Base-by-base conservation (phyloP, 768 basidiomycete species). In the Russula vinacea region DNA sequence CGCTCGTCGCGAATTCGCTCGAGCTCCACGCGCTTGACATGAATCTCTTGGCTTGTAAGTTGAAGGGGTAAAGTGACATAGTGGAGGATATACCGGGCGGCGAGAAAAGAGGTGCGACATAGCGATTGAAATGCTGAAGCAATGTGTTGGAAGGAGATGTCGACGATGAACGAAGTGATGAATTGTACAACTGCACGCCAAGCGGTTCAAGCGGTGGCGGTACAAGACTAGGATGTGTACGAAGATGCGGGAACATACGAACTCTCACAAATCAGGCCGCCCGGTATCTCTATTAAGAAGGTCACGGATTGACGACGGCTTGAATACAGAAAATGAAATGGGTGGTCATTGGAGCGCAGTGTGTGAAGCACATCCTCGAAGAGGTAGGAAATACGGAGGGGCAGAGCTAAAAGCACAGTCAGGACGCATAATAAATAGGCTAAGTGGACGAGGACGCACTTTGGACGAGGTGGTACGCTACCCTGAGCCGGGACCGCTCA, bases 401-500 rank as follows among this genome's bases (percentile, higher is more conserved):
- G 64, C 9, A 72, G 61, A 33, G 60, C 58, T 59, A 17, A 11
- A 57, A 42, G 26, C 24, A 61, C 8, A 11, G 45, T 50, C 14
- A 24, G 22, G 50, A 37, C 26, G 33, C 50, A 19, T 17, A 17
- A 55, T 40, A 32, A 60, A 24, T 14, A 17, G 13, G 14, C n/a
- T 19, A 17, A 55, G 11, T 24, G 37, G 17, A 52, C 24, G 51
- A 49, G 49, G 6, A 78, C 87, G 69, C 71, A 95, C 92, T 90
- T 77, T 94, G 90, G 1, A 95, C 66, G 32, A 95, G 78, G 74
- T 89, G 93, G 71, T 82, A 76, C 3, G 81, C 80, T 11, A 87
- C 79, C 22, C 78, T 81, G 57, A 75, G 68, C 32, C 78, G 71
- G 3, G 89, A 92, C 37, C 84, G 80, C 66, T 88, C 86, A 47